Base-by-base conservation (phyloP, 1,139 yeast species). In the Diutina pseudorugosa region DNA sequence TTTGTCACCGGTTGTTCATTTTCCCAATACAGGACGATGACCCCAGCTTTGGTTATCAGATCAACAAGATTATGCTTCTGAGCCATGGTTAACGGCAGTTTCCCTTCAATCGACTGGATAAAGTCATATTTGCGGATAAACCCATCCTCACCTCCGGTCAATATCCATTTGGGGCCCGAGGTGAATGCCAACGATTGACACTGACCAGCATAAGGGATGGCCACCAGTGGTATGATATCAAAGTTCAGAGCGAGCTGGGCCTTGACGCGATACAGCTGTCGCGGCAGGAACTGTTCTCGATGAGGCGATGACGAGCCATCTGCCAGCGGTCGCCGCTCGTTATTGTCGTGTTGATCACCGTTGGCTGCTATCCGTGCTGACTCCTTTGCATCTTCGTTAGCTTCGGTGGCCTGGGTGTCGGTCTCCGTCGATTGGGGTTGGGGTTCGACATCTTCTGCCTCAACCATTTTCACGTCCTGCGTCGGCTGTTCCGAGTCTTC, bases 141-240 rank as follows among this genome's bases (percentile, higher is more conserved):
- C 12, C 99, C 99, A 65, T 93, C 99, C 58, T 88, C 94, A 5
- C 98, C 98, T 20, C 99, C 99, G 1, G 96, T 85, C 61, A 91
- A 82, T 53, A 93, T 74, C 85, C 91, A 91, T 62, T 84, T 84
- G 50, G 93, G 84, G 8, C 95, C 96, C 62, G 80, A 81, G 1
- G 96, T 80, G 53, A 90, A 73, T 7, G 94, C 85, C 52, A 93
- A 62, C 7, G 94, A 76, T 65, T 90, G 90, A 47, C 95, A 82
- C 52, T 82, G 81, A 0, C 83, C 66, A 2, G 86, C 71, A 57
- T 83, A 82, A 1, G 91, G 91, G 8, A 85, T 80, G 5, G 91
- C 90, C 21, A 83, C 88, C 3, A 81, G 73, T 1, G 94, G 93
- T 41, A 73, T 67, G 1, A 85, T 78, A 53, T 81, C 86, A 57